Evolutionary conservation across 2,329 filamentous ascomycete genomes (phyloP), one percentile per base, ranked within the genome.

Genomic region (Xylaria sp.): DNA sequence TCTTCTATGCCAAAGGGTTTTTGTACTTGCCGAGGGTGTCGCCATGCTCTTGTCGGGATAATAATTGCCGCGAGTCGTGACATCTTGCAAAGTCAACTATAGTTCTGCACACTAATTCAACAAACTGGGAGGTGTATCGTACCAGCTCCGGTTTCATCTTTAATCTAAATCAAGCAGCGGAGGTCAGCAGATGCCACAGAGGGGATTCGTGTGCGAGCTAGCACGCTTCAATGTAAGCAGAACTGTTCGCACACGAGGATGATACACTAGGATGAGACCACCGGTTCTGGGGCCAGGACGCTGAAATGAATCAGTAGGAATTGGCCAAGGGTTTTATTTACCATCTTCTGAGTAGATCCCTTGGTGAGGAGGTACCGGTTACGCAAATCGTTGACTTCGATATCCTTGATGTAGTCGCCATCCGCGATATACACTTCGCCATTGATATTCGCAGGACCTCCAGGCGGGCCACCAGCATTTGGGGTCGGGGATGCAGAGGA

Each of bases 101-200:
- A 70, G 74, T 74, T 78, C 78, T 77, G 72, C 77, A 75, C 66
- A 72, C 64, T 72, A 67, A 73, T 69, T 69, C 62, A 72, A 73
- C 67, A 75, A 75, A 74, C 75, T 72, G 73, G 75, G 73, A 78
- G 76, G 77, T 78, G 73, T 77, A 80, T 85, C 92, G 87, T 99
- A 99, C 94, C 94, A 83, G 94, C 93, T 84, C 94, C 94, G 87
- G 93, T 97, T 71, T 97, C 91, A 81, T 97, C 93, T 88, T 96
- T 96, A 71, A 99, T 99, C 94, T 99, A 92, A 69, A 90, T 89
- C 87, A 94, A 84, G 86, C 82, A 88, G 77, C 77, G 78, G 82
- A 87, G 85, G 92, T 97, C 86, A 97, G 92, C 91, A 94, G 86
- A 86, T 91, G 90, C 85, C 87, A 90, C 85, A 86, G 85, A 87